Evolutionary conservation across 257 asterid species (phyloP), one percentile per base, ranked within the genome.

Genomic region (Sherardia arvensis): DNA sequence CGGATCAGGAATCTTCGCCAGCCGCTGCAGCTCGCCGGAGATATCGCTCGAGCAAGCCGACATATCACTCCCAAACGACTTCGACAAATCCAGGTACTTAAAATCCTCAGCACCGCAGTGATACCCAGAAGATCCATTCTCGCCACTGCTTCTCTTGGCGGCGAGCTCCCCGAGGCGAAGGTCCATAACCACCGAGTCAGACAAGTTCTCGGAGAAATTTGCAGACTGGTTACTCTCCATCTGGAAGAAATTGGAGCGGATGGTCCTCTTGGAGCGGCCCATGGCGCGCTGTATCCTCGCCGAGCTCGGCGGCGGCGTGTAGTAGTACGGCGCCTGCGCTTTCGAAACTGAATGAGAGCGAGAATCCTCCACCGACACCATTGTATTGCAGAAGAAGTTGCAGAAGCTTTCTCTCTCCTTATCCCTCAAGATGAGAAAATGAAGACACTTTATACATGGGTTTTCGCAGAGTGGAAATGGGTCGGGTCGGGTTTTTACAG

Each of bases 21-120:
- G 88, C 18, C 95, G 97, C 68, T 89, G 93, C 30, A 92, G 78
- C 77, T 92, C 98, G 14, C 95, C 90, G 30, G 98, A 89, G 21
- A 92, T 89, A 48, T 92, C 97, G 65, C 95, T 91, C 65, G 95
- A 86, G 81, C 85, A 88, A 47, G 85, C 90, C 4, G 98, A 86
- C 75, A 87, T 84, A 70, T 86, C 93, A 53, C 93, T 86, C 75
- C 95, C 85, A 77, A 91, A 83, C 5, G 95, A 80, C 7, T 73
- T 81, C 4, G 98, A 86, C 14, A 81, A 53, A 18, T 91, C 90
- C 59, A 71, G 53, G 65, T 64, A 65, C 53, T 40, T 49, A 20
- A 91, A 66, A 64, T 76, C 69, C 48, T 77, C 86, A n/a, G 59
- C 83, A 18, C 40, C 61, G 27, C 66, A 81, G 47, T 78, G 69